Conservation (phyloP, 2,329 filamentous ascomycete species). For the Apiospora rasikravindrae region DNA sequence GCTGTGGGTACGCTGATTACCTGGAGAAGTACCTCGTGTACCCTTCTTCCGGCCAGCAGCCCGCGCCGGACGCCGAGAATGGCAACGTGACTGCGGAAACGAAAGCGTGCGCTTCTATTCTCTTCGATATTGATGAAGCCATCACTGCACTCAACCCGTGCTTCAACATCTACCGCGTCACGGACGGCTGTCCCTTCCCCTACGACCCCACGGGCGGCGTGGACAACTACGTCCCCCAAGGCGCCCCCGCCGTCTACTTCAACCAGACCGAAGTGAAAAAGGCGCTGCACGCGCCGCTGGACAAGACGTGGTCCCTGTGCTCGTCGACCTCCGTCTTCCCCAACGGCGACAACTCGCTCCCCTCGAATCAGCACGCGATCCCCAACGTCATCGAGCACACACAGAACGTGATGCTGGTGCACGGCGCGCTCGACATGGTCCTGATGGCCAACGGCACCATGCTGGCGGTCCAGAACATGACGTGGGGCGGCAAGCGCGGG, state of each 20-base stretch:
- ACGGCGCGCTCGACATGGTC: conserved; percentile 73
- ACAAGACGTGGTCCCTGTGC: conserved; percentile 38
- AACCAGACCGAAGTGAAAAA: conserved; percentile 72
- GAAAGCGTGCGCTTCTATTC: conserved; percentile 56
- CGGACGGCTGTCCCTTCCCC: conserved; percentile 68
- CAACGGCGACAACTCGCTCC: conserved; percentile 55
- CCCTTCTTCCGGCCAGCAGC: conserved; percentile 63
- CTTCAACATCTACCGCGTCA: conserved; percentile 72
- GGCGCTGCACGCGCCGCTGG: conserved; percentile 67
- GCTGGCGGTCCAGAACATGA: conserved; percentile 80
- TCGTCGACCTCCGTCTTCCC: conserved; percentile 43
- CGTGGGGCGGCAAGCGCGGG: conserved; percentile 73
- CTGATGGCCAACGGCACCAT: conserved; percentile 73
- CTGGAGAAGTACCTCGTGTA: conserved; percentile 62
- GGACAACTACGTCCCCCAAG: conserved; percentile 65
- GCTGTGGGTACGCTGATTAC: conserved; percentile 64
- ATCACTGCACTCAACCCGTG: conserved; percentile 67
- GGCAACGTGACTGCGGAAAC: conserved; percentile 34
- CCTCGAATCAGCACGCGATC: conserved; percentile 62
- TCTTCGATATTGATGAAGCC: conserved; percentile 54
- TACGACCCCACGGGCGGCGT: conserved; percentile 65
- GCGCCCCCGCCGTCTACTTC: conserved; percentile 71
- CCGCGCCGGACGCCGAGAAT: conserved; percentile 55
- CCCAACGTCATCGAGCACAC: conserved; percentile 76
- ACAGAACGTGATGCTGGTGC: conserved; percentile 74